Evolutionary conservation across 257 asterid species (phyloP).

Genomic region (Salvia miltiorrhiza): DNA sequence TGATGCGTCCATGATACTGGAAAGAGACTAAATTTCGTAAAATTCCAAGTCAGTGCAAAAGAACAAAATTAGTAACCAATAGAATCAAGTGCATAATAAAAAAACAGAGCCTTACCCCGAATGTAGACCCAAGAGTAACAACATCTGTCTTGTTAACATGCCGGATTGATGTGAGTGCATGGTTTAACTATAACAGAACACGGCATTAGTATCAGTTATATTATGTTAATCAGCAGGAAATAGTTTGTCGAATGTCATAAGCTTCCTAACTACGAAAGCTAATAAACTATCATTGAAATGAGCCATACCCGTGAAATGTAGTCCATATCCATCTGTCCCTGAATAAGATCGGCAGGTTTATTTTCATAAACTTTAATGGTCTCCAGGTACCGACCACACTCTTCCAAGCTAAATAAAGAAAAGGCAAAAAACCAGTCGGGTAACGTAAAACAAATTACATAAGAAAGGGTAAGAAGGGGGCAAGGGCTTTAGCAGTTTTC

Average conservation of each 20-base stretch:
- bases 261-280: conserved; percentile 12
- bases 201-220: conserved; percentile 14
- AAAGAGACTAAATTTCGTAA: conserved; percentile 60
- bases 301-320: conserved; percentile 74
- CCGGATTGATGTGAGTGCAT: conserved; percentile 84
- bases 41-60: background rate
- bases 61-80: background rate
- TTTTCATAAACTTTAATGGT: conserved; percentile 94
- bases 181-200: conserved; percentile 51
- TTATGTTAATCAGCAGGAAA: background rate
- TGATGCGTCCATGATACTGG: conserved; percentile 92
- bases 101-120: conserved; percentile 61
- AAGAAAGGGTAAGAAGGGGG: background rate
- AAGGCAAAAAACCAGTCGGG: conserved; percentile 9
- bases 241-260: background rate
- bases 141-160: conserved; percentile 99
- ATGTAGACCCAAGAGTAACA: conserved; percentile 94
- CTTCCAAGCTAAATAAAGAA: conserved; percentile 68
- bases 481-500: background rate
- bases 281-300: background rate
- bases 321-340: conserved; percentile 97
- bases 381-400: conserved; percentile 96
- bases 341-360: conserved; percentile 94
- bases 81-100: background rate
- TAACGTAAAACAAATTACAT: background rate